Evolutionary conservation across 2,329 filamentous ascomycete genomes (phyloP), one percentile per base, ranked within the genome.

Genomic region (Neocucurbitaria cava): DNA sequence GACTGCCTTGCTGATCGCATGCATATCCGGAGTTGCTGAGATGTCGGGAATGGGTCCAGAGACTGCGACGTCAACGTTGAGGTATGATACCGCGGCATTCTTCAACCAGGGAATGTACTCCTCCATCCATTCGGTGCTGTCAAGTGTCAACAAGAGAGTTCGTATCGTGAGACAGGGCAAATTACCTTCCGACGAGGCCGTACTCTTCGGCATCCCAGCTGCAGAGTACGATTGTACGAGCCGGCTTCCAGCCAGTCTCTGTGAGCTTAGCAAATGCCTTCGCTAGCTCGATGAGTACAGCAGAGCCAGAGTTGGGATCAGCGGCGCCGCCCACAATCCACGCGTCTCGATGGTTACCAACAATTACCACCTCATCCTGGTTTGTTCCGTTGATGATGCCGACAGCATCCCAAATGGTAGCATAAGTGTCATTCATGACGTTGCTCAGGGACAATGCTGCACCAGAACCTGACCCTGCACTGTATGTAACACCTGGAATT

Each of bases 371-470:
- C 64, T 89, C 86, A 59, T 83, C 78, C 50, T 78, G 56, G 49
- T 89, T 85, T 30, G 79, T 85, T 59, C 85, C 87, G 58, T 88
- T 88, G 71, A 92, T 87, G 21, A 92, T 79, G n/a, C 86, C 85
- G 47, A 85, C 84, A 26, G 84, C 83, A 73, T 92, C 86, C 92
- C 92, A 96, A 47, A 94, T 80, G 3, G 90, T 89, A 0, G 89
- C 95, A 1, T 85, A 94, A 13, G 87, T 86, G 69, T 96, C 95
- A 41, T 92, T 86, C 77, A 96, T 91, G 67, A 92, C 81, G 67
- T 94, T 96, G 68, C 59, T 69, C 50, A 77, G 39, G n/a, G 68
- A 70, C 8, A 77, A 61, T 1, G 61, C 65, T 1, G 72, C 71
- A 84, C 82, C 36, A 91, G 82, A 69, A 1, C 88, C 86, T 58